These are phyloP conservation scores for Dictyostelium firmibasis DNA, from an alignment of 78 protist genomes.

Conservation along the genomic window DNA sequence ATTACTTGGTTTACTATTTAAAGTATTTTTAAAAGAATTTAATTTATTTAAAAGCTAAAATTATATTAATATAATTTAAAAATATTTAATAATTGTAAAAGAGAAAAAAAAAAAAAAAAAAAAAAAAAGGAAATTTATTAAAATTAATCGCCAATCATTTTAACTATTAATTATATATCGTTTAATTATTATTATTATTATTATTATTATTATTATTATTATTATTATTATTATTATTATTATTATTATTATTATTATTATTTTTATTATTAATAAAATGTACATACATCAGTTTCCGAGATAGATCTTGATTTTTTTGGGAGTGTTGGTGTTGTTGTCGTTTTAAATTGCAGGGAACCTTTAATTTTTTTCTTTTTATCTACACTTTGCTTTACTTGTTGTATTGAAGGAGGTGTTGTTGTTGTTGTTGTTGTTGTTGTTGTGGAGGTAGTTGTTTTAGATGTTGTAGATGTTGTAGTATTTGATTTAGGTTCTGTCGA, in stretches of 20 bases:
- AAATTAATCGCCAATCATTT: no score
- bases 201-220: no score
- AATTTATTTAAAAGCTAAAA: background rate
- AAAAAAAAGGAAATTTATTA: no score
- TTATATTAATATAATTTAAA: no score
- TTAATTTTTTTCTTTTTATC: conserved; percentile 33
- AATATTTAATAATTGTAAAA: background rate
- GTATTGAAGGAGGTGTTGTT: no score
- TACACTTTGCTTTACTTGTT: background rate
- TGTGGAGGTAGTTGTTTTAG: background rate
- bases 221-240: no score
- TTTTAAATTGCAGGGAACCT: conserved; percentile 22
- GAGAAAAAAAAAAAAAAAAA: no score
- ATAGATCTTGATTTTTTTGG: conserved; percentile 12
- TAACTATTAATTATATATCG: no score
- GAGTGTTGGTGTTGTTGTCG: background rate
- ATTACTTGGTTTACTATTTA: background rate
- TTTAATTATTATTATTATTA: no score
- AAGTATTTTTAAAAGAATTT: background rate
- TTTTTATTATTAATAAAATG: background rate
- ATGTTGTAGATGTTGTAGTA: background rate
- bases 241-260: background rate
- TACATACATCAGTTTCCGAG: conserved; percentile 30
- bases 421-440: background rate
- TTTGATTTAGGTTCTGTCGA: background rate